These are phyloP conservation scores for Metschnikowia kunwiensis DNA, from an alignment of 805 yeast species.

Conservation along the genomic window DNA sequence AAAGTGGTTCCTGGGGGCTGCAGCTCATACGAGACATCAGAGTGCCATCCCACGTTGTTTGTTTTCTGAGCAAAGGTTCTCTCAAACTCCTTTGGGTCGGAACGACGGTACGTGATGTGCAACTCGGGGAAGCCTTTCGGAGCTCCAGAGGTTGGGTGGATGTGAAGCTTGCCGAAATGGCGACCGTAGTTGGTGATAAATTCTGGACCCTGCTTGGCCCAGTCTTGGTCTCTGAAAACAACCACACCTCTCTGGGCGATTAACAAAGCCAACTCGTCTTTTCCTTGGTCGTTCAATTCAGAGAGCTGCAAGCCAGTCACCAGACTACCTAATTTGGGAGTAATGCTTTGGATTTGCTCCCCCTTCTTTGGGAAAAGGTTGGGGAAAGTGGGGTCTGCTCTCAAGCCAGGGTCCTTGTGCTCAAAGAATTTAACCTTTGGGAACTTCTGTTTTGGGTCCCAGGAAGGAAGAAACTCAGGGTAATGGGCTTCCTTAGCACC, in stretches of 20 bases:
- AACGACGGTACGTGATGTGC: constrained; percentile 34
- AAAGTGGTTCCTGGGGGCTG: constrained; percentile 36
- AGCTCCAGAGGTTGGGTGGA: constrained; percentile 45
- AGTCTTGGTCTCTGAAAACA: constrained; percentile 33
- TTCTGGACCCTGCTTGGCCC: constrained; percentile 23
- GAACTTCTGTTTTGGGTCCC: constrained; percentile 31
- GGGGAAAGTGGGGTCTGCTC: constrained; percentile 22
- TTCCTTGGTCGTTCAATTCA: constrained; percentile 23
- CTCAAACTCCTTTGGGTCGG: constrained; percentile 28
- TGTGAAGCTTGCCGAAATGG: constrained; percentile 39
- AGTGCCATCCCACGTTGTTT: constrained; percentile 36
- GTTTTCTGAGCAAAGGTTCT: constrained; percentile 27
- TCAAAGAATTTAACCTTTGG: constrained; percentile 28
- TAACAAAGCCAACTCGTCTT: constrained; percentile 32
- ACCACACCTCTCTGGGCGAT: constrained; percentile 37
- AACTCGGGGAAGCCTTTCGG: constrained; percentile 32
- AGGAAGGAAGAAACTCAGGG: constrained; percentile 30
- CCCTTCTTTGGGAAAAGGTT: constrained; percentile 22
- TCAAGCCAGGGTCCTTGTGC: constrained; percentile 28
- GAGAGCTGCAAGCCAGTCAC: constrained; percentile 31
- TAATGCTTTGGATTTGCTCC: constrained; percentile 19
- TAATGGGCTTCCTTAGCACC: constrained; percentile 25
- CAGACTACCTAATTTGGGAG: constrained; percentile 35
- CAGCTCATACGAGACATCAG: constrained; percentile 36
- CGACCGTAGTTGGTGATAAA: constrained; percentile 32